Evolutionary conservation across 192 early-diverging fungal genomes (phyloP).

Genomic region (Linnemannia elongata): DNA sequence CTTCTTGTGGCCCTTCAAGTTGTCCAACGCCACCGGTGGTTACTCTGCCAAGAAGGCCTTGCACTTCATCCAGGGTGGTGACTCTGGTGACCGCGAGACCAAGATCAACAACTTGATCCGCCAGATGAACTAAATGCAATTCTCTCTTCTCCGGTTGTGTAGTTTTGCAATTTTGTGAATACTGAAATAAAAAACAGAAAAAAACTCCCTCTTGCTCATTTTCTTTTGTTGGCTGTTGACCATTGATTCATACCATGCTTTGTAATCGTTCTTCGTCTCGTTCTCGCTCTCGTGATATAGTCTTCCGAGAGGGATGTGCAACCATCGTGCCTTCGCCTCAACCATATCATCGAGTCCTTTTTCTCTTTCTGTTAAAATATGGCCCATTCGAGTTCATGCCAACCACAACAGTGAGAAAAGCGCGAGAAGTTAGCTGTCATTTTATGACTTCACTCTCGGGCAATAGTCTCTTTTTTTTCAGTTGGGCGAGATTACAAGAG

Average conservation of each 20-base stretch:
- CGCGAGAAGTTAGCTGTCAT: too few relatives aligned
- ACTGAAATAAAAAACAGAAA: constrained; percentile 22
- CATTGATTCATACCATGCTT: not conserved
- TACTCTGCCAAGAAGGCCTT: constrained; percentile 93
- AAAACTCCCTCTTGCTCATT: not conserved
- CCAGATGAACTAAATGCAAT: constrained; percentile 69
- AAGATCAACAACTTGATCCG: constrained; percentile 97
- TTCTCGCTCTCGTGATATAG: not conserved
- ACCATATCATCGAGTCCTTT: not conserved
- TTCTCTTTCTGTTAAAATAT: not conserved
- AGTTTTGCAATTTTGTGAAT: constrained; percentile 40
- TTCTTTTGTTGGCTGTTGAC: not conserved
- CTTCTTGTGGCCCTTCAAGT: constrained; percentile 99
- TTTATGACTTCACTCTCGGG: too few relatives aligned
- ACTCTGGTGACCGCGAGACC: constrained; percentile 96
- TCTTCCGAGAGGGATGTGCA: not conserved
- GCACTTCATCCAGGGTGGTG: constrained; percentile 99
- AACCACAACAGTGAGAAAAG: too few relatives aligned
- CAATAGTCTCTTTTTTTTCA: not conserved
- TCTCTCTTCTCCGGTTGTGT: constrained; percentile 10
- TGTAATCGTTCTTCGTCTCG: not conserved
- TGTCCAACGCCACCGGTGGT: constrained; percentile 98
- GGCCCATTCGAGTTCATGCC: constrained; percentile 12
- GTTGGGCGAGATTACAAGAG: constrained; percentile 38
- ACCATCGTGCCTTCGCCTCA: not conserved